phyloP scores from a whole-genome alignment of 2,329 filamentous ascomycete species.

The Fusarium udum region DNA sequence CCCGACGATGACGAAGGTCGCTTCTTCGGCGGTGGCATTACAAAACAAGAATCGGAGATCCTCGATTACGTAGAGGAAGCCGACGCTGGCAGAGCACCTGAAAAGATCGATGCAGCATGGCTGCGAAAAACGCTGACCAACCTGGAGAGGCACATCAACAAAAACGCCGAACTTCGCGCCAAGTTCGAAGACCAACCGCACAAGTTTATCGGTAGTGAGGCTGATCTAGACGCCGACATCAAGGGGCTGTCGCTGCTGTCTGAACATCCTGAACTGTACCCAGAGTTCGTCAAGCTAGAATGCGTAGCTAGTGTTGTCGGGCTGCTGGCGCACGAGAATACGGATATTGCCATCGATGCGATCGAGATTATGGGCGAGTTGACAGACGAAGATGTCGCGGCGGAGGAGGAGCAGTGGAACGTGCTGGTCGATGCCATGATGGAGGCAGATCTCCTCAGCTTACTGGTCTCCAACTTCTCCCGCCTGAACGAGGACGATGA shows the following conservation, averaged over 20 bases:
- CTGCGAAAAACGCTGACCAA: constrained; percentile 80
- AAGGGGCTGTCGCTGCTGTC: constrained; percentile 86
- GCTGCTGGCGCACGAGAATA: constrained; percentile 92
- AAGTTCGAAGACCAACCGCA: constrained; percentile 82
- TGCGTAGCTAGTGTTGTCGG: constrained; percentile 79
- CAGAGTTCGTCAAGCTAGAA: constrained; percentile 80
- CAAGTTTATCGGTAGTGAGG: constrained; percentile 87
- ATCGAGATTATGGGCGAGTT: constrained; percentile 91
- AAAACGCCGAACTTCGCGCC: constrained; percentile 88
- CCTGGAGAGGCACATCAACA: constrained; percentile 90
- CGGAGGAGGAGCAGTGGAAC: constrained; percentile 83
- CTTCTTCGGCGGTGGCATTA: constrained; percentile 94
- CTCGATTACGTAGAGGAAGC: constrained; percentile 83
- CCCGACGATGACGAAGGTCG: constrained; percentile 81
- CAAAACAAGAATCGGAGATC: constrained; percentile 80
- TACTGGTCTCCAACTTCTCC: constrained; percentile 80
- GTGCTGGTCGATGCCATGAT: constrained; percentile 73
- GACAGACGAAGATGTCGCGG: constrained; percentile 90
- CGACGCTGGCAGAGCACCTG: constrained; percentile 57
- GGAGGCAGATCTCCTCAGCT: constrained; percentile 75
- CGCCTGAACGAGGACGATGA: constrained; percentile 79
- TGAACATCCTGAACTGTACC: constrained; percentile 85
- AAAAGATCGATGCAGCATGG: constrained; percentile 87
- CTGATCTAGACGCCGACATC: constrained; percentile 88
- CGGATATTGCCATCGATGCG: constrained; percentile 91